These are phyloP conservation scores for Aspergillus sp. DNA, from an alignment of 2,329 filamentous ascomycete species.

Conservation along the genomic window DNA sequence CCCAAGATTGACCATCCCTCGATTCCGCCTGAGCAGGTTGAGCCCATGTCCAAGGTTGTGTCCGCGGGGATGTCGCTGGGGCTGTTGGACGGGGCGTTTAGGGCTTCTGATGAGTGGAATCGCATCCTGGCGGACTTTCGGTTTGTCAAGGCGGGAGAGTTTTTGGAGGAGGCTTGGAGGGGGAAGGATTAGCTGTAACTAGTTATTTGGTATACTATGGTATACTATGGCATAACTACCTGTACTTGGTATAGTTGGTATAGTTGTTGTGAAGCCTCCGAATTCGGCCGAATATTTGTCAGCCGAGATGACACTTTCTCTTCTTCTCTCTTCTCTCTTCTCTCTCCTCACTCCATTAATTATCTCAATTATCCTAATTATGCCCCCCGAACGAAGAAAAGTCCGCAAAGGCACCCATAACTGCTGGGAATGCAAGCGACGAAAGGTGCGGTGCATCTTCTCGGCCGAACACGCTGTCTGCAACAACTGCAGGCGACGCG, in stretches of 20 bases:
- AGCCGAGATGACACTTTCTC: background rate
- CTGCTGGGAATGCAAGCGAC: conserved; percentile 28
- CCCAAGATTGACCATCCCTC: conserved; percentile 7
- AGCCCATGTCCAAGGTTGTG: background rate
- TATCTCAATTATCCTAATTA: background rate
- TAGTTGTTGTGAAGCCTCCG: background rate
- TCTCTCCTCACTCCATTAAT: background rate
- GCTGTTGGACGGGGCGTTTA: background rate
- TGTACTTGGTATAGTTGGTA: background rate
- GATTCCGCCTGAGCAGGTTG: background rate
- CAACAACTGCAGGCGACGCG: conserved; percentile 28
- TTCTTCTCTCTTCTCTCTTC: background rate
- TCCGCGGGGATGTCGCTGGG: background rate
- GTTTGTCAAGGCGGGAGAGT: conserved; percentile 3
- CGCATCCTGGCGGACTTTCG: background rate
- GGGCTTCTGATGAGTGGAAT: conserved; percentile 7
- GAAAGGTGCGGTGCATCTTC: conserved; percentile 36
- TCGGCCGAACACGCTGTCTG: conserved; percentile 20
- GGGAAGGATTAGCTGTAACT: background rate
- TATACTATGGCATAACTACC: no score
- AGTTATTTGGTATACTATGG: no score
- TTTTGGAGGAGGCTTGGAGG: background rate
- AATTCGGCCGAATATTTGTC: background rate
- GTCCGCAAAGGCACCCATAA: conserved; percentile 38
- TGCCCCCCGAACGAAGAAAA: conserved; percentile 19